Evolutionary conservation across 306 rosid genomes (phyloP).

Genomic region (Neltuma alba): DNA sequence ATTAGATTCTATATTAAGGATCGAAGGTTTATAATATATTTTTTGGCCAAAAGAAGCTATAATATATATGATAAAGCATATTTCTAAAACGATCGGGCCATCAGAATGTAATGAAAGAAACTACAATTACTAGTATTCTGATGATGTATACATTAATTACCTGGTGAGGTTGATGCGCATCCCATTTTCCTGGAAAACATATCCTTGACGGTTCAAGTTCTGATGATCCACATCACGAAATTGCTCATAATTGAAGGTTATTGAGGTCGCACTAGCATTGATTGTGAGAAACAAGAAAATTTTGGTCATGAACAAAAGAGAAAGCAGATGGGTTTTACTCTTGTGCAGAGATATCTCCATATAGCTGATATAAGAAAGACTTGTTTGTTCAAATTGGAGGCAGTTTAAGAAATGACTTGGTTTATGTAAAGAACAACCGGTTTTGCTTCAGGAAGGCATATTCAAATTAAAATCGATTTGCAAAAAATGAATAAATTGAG

Average conservation of each 20-base stretch:
- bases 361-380: not conserved
- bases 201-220: slow-evolving; percentile 3
- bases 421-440: too few species aligned
- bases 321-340: not conserved
- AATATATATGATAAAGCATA: not conserved
- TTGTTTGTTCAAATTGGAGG: not conserved
- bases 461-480: too few species aligned
- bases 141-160: not conserved
- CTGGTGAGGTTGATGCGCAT: slow-evolving; percentile 23
- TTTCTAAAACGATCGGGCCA: not conserved
- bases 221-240: not conserved
- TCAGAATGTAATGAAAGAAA: not conserved
- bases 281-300: not conserved
- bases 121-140: not conserved
- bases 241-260: slow-evolving; percentile 2
- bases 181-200: slow-evolving; percentile 15
- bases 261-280: not conserved
- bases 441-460: too few species aligned
- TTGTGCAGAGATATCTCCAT: not conserved
- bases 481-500: too few species aligned
- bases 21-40: too few species aligned
- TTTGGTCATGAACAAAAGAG: not conserved
- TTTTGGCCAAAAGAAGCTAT: too few species aligned
- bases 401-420: too few species aligned
- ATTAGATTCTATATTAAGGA: too few species aligned